Evolutionary conservation across 148 eudicot species (phyloP), one percentile per base, ranked within the genome.

Genomic region (Cornus kousa): DNA sequence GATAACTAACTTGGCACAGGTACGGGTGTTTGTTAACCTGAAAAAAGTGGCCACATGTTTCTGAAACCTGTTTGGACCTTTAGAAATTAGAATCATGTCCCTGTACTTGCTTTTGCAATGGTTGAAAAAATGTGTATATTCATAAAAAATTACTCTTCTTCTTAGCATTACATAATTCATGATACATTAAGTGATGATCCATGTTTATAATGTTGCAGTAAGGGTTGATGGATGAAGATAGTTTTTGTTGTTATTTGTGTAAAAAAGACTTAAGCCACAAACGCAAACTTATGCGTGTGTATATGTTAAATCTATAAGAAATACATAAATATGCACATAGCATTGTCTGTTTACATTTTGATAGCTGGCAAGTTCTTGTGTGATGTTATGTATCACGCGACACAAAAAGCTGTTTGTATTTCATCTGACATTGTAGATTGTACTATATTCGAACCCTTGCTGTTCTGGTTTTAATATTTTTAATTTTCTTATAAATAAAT

Each of bases 61-160:
- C 48, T 43, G 10, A 43, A 43, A 43, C 48, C 10, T 43, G 37
- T 43, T 43, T 43, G 11, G 33, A 43, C 39, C 32, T 24, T 35
- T 28, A 28, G 28, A 28, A 28, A 28, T 60, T 60, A 12, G 22
- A 75, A 43, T 43, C 23, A 19, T 66, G 71, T 28, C 59, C 57
- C 7, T 40, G 13, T 65, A 65, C 53, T 40, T 64, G 71, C 60
- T 75, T 64, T 24, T 75, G 78, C 66, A 65, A 23, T 55, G 28
- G 17, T 66, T 24, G 9, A 28, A 40, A 74, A 28, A 13, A 37
- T 14, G 32, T 20, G 16, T 33, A 24, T 76, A 13, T 53, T 12
- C 19, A 16, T 53, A 17, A 53, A 11, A 11, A 53, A 4, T 48
- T 48, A 11, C 1, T 48, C 1, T 11, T 48, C 53, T 11, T 48